These are phyloP conservation scores for Ambrosiella cleistominuta DNA, from an alignment of 2,329 filamentous ascomycete genomes.

Conservation along the genomic window DNA sequence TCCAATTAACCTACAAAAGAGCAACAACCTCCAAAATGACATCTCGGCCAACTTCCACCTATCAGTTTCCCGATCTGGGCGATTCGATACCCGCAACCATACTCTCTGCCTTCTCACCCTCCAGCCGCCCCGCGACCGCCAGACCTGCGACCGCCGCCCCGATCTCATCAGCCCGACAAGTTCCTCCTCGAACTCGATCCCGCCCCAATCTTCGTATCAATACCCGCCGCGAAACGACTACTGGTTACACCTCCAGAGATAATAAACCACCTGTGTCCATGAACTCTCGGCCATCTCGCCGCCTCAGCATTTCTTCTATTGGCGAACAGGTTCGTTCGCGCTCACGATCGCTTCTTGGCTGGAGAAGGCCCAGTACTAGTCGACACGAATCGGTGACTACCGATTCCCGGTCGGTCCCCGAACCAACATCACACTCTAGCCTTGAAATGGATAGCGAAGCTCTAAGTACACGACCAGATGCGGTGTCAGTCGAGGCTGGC, in stretches of 20 bases:
- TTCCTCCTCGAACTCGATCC: neutral
- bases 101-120: neutral
- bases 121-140: neutral
- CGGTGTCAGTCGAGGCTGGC: no score
- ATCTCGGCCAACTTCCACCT: neutral
- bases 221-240: neutral
- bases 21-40: neutral
- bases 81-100: neutral
- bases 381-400: neutral
- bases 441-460: no score
- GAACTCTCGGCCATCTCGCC: neutral
- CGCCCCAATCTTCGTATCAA: neutral
- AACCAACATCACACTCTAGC: no score
- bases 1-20: no score
- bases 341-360: neutral
- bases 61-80: neutral
- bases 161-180: neutral
- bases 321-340: neutral
- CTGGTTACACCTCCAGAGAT: neutral
- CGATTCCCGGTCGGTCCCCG: no score
- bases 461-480: no score
- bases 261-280: neutral
- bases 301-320: constrained; percentile 1
- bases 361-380: neutral
- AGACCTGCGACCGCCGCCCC: neutral